phyloP scores from a whole-genome alignment of 352 stramenopile species.

The Phytophthora fragariaefolia region DNA sequence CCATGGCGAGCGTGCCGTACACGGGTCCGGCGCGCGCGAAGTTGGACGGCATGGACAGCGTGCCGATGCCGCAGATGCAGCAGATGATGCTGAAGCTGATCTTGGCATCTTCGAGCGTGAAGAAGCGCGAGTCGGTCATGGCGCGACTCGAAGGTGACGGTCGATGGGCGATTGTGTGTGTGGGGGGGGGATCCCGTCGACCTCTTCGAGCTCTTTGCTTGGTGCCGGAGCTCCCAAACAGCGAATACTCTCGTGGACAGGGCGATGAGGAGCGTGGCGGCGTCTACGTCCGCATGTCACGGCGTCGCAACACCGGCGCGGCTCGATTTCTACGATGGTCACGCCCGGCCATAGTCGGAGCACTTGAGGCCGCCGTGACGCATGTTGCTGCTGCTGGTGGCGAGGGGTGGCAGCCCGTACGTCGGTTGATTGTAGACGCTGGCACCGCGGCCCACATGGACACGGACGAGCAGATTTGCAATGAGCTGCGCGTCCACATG shows the following conservation, averaged over 20 bases:
- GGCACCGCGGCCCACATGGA: no score
- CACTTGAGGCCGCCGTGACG: no score
- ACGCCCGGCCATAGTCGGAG: constrained; percentile 18
- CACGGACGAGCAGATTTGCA: no score
- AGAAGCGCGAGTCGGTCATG: constrained; percentile 34
- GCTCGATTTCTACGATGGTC: constrained; percentile 22
- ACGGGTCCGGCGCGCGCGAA: constrained; percentile 53
- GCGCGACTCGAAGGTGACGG: constrained; percentile 10
- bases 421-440: no score
- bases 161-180: no score
- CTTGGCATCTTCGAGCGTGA: constrained; percentile 64
- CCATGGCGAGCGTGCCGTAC: constrained; percentile 45
- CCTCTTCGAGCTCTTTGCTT: no score
- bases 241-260: constrained; percentile 37
- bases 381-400: no score
- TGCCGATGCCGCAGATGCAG: constrained; percentile 65
- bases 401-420: no score
- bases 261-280: constrained; percentile 14
- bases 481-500: no score
- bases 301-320: constrained; percentile 12
- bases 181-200: constrained; percentile 3
- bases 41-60: constrained; percentile 66
- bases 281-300: constrained; percentile 25
- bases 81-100: constrained; percentile 65
- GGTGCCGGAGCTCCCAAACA: constrained; percentile 30